A percentile compares a stretch with the other conserved stretches of the same genome.
Conservation (phyloP, 2,329 filamentous ascomycete genomes). For the Fusarium staphyleae region DNA sequence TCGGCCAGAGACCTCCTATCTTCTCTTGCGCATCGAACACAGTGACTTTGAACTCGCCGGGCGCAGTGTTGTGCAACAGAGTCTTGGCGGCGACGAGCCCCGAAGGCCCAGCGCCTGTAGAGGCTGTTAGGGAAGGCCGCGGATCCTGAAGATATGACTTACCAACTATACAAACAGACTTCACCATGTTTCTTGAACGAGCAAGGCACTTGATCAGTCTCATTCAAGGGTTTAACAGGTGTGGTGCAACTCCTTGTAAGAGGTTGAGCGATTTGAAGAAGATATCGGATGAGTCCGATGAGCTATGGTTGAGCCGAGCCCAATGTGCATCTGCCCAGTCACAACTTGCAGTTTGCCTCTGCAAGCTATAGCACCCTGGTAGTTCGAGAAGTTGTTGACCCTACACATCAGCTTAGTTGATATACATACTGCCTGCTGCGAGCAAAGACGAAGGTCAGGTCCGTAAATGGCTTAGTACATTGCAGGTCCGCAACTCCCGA, state of each 20-base stretch:
- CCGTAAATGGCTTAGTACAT: constrained; percentile 32
- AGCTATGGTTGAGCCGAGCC: neutral
- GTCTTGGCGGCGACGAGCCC: constrained; percentile 77
- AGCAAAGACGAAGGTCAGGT: constrained; percentile 1
- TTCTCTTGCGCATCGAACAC: constrained; percentile 71
- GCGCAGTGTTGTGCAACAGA: constrained; percentile 65
- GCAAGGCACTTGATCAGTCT: constrained; percentile 19
- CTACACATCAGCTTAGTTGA: neutral
- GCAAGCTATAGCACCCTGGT: neutral
- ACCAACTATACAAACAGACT: constrained; percentile 53
- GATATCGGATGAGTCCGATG: neutral
- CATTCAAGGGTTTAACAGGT: constrained; percentile 25
- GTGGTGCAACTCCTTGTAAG: constrained; percentile 9
- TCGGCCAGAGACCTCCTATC: constrained; percentile 82
- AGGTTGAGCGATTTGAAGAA: constrained; percentile 38
- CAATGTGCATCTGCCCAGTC: neutral
- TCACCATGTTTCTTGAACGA: constrained; percentile 44
- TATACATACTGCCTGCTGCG: constrained; percentile 12
- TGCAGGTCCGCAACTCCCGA: constrained; percentile 28
- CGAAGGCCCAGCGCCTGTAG: constrained; percentile 70
- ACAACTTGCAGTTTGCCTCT: neutral
- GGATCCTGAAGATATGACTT: constrained; percentile 13
- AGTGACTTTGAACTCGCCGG: constrained; percentile 68
- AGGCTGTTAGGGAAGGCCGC: constrained; percentile 2
- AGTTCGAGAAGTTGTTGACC: neutral